A percentile compares a stretch with the other conserved stretches of the same genome.
Evolutionary conservation across 495 filamentous ascomycete genomes (phyloP).

Genomic region (Aspergillus coremiiformis): DNA sequence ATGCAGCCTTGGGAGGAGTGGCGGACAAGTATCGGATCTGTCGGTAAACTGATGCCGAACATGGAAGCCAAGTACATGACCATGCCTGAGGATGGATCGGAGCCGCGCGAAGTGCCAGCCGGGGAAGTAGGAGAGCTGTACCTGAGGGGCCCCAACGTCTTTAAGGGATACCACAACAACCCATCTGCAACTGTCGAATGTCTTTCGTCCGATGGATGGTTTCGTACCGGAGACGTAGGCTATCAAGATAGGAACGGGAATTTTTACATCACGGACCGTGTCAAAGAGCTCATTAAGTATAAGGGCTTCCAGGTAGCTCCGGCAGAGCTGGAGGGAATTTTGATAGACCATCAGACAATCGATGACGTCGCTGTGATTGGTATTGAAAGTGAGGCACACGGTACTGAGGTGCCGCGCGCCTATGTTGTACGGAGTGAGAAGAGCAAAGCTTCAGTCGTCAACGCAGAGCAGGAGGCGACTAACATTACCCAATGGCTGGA

Average conservation of each 20-base stretch:
- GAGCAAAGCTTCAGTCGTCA: constrained; percentile 47
- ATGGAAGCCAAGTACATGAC: constrained; percentile 72
- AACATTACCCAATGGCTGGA: constrained; percentile 60
- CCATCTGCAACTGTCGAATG: constrained; percentile 59
- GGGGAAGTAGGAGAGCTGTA: constrained; percentile 64
- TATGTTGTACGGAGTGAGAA: constrained; percentile 57
- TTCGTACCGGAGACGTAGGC: constrained; percentile 60
- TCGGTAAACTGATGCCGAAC: constrained; percentile 73
- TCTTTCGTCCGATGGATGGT: constrained; percentile 52
- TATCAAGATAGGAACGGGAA: constrained; percentile 53
- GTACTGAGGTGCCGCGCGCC: constrained; percentile 76
- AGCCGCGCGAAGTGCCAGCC: constrained; percentile 49
- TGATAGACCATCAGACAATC: constrained; percentile 64
- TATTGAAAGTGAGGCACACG: constrained; percentile 59
- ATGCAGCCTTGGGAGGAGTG: constrained; percentile 70
- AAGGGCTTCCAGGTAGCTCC: constrained; percentile 83
- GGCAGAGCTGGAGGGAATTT: constrained; percentile 76
- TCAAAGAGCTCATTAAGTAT: constrained; percentile 90
- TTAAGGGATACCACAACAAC: constrained; percentile 70
- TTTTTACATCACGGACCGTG: constrained; percentile 72
- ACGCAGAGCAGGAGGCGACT: constrained; percentile 45
- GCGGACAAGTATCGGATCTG: constrained; percentile 68
- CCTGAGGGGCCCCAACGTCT: constrained; percentile 55
- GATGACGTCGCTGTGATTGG: constrained; percentile 82
- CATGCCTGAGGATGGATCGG: constrained; percentile 45